Evolutionary conservation across 176 grass and related monocot genomes (phyloP).

Genomic region (Oryza brachyantha): DNA sequence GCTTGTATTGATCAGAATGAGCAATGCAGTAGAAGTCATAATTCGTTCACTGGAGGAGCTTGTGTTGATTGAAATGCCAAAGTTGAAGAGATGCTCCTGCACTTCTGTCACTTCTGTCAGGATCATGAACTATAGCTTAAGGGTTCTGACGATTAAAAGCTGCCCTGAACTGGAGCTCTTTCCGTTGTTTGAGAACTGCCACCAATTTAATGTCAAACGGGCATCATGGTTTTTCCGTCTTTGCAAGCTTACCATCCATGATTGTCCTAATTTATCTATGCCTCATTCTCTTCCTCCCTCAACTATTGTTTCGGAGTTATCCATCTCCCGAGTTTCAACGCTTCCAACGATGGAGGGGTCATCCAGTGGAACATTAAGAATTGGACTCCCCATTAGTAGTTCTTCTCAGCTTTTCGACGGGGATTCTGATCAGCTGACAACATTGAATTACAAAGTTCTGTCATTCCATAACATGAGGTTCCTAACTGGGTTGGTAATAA

Average conservation of each 20-base stretch:
- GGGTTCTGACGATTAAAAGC: background rate
- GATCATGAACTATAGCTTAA: slow-evolving; percentile 22
- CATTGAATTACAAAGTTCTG: slow-evolving; percentile 1
- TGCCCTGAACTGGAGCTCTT: background rate
- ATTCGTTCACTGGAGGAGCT: slow-evolving; percentile 38
- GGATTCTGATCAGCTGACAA: background rate
- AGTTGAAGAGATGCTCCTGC: slow-evolving; percentile 10
- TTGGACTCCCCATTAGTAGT: no score
- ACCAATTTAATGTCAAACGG: background rate
- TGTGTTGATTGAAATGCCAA: background rate
- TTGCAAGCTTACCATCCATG: background rate
- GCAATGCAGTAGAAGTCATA: background rate
- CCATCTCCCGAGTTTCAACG: rapidly evolving
- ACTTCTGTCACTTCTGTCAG: background rate
- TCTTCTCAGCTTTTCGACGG: no score
- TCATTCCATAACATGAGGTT: slow-evolving; percentile 19
- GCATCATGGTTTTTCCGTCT: slow-evolving; percentile 3
- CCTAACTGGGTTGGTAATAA: background rate
- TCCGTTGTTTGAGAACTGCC: background rate
- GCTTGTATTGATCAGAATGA: background rate
- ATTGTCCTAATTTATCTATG: background rate
- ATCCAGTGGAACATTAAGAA: background rate
- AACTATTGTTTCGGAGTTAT: background rate
- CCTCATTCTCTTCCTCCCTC: slow-evolving; percentile 12
- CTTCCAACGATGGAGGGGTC: background rate